phyloP scores from a whole-genome alignment of 2,329 filamentous ascomycete species.

The Apiospora sp. region DNA sequence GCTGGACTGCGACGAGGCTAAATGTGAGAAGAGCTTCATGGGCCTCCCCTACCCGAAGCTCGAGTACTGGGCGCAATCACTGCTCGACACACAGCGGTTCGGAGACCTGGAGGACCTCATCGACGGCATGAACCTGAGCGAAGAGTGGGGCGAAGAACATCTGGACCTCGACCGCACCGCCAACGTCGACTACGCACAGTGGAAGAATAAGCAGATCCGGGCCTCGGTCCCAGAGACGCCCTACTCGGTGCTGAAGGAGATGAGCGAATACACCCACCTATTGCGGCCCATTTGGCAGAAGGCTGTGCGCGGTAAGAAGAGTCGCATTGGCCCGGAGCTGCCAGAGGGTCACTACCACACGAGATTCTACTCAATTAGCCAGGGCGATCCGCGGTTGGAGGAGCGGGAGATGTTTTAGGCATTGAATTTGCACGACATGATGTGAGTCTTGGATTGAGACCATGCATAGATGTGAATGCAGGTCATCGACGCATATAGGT shows the following conservation, averaged over 20 bases:
- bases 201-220: constrained; percentile 24
- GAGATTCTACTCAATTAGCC: not conserved
- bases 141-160: constrained; percentile 26
- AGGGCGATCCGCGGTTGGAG: not conserved
- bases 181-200: constrained; percentile 22
- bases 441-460: no score
- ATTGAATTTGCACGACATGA: no score
- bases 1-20: constrained; percentile 22
- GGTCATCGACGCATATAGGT: no score
- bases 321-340: not conserved
- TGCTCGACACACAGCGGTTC: constrained; percentile 24
- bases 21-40: constrained; percentile 15
- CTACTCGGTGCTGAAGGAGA: not conserved
- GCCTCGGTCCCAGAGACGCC: not conserved
- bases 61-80: constrained; percentile 22
- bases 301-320: not conserved
- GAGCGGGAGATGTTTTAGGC: not conserved
- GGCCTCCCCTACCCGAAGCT: constrained; percentile 27
- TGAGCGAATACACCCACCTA: not conserved
- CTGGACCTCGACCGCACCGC: constrained; percentile 25
- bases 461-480: no score
- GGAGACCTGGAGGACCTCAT: constrained; percentile 25
- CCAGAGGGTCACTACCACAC: not conserved
- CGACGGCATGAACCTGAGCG: constrained; percentile 26
- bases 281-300: not conserved